Percentiles rank a stretch among this genome's conserved stretches.
Evolutionary conservation across 1,284 basidiomycete species (phyloP).

Genomic region (Sporisorium reilianum): DNA sequence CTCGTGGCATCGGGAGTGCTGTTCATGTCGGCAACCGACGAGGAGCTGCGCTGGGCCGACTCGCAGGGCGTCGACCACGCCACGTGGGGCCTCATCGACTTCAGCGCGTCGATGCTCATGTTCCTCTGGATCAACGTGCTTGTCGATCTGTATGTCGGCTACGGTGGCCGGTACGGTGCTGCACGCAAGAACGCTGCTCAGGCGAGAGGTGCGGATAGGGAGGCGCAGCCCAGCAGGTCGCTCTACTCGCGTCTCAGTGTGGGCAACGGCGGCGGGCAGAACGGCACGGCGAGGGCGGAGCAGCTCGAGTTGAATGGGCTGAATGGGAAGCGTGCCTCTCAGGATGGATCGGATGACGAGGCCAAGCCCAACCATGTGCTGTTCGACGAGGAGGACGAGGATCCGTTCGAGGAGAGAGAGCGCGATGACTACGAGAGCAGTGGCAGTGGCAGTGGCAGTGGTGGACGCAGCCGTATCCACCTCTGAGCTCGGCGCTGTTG

Average conservation of each 20-base stretch:
- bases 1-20: constrained; percentile 61
- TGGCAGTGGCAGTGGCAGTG: constrained; percentile 21
- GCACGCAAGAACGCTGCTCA: constrained; percentile 25
- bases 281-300: constrained; percentile 6
- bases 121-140: constrained; percentile 67
- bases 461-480: constrained; percentile 17
- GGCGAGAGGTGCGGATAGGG: constrained; percentile 27
- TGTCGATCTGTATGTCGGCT: constrained; percentile 62
- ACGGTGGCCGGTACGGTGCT: constrained; percentile 58
- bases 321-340: constrained; percentile 4
- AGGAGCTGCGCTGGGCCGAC: constrained; percentile 67
- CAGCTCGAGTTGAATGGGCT: constrained; percentile 38
- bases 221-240: constrained; percentile 25
- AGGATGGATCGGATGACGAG: constrained; percentile 11
- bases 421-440: constrained; percentile 25
- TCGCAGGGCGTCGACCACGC: constrained; percentile 60
- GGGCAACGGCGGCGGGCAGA: constrained; percentile 5
- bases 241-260: constrained; percentile 43
- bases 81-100: constrained; percentile 68
- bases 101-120: constrained; percentile 58
- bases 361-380: constrained; percentile 42
- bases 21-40: constrained; percentile 69
- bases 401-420: constrained; percentile 53
- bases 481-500: constrained; percentile 3
- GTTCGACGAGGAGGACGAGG: constrained; percentile 56